Evolutionary conservation across 2,329 filamentous ascomycete species (phyloP).

Genomic region (Fusarium cicatricum): DNA sequence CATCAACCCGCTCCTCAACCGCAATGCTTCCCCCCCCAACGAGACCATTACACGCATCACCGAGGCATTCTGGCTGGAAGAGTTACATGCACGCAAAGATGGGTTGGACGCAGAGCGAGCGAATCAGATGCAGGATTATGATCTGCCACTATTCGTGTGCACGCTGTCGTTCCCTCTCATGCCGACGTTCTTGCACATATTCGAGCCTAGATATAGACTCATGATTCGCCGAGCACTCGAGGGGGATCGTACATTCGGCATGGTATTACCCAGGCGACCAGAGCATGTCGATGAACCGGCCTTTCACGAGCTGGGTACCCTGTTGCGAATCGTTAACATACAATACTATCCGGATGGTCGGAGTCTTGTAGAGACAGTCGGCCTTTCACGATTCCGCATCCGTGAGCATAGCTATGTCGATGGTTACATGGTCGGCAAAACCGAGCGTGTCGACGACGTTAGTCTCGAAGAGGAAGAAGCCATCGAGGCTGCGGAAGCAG

Average conservation of each 20-base stretch:
- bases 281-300: slow-evolving; percentile 45
- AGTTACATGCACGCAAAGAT: slow-evolving; percentile 65
- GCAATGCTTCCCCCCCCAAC: slow-evolving; percentile 63
- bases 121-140: slow-evolving; percentile 62
- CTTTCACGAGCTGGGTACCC: slow-evolving; percentile 79
- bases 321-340: slow-evolving; percentile 77
- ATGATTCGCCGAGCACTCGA: slow-evolving; percentile 85
- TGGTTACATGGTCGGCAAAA: slow-evolving; percentile 79
- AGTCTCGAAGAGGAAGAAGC: slow-evolving; percentile 81
- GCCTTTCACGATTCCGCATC: slow-evolving; percentile 79
- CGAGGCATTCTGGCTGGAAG: slow-evolving; percentile 72
- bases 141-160: slow-evolving; percentile 81
- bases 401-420: slow-evolving; percentile 71
- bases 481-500: slow-evolving; percentile 72
- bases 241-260: slow-evolving; percentile 80
- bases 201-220: slow-evolving; percentile 89
- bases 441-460: slow-evolving; percentile 84
- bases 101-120: slow-evolving; percentile 66
- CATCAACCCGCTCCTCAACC: slow-evolving; percentile 55
- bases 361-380: slow-evolving; percentile 80
- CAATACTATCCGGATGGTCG: slow-evolving; percentile 81
- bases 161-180: slow-evolving; percentile 83
- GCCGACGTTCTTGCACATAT: slow-evolving; percentile 89
- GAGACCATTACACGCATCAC: slow-evolving; percentile 69
- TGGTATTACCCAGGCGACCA: slow-evolving; percentile 75